Evolutionary conservation across 129 eudicot genomes (phyloP).

Genomic region (Chrysanthemum makinoi): DNA sequence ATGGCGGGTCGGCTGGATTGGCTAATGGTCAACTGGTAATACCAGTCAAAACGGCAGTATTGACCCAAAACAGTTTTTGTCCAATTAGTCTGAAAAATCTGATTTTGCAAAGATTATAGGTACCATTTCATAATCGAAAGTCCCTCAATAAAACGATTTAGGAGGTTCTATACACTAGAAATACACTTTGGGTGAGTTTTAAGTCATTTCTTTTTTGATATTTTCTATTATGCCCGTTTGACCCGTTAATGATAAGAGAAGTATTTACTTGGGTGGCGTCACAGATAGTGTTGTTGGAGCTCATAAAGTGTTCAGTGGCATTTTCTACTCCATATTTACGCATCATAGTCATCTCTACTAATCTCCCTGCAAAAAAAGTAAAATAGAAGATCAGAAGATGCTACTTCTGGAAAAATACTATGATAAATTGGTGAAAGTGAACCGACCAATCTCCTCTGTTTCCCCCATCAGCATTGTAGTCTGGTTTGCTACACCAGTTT

Average conservation of each 20-base stretch:
- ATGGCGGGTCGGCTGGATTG: background rate
- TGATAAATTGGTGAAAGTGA: background rate
- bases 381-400: slow-evolving; percentile 3
- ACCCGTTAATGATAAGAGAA: background rate
- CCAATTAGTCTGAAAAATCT: no score
- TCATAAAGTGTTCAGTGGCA: no score
- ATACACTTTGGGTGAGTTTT: background rate
- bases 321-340: no score
- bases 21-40: background rate
- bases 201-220: background rate
- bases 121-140: background rate
- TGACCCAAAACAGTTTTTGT: background rate
- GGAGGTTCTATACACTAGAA: background rate
- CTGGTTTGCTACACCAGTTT: slow-evolving; percentile 87
- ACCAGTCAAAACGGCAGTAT: background rate
- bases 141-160: background rate
- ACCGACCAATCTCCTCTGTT: slow-evolving; percentile 84
- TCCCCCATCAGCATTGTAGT: slow-evolving; percentile 94
- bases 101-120: background rate
- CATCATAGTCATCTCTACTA: no score
- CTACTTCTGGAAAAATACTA: slow-evolving; percentile 6
- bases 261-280: no score
- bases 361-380: background rate
- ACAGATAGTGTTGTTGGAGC: slow-evolving; percentile 15
- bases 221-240: background rate